A percentile compares a stretch with the other conserved stretches of the same genome.
Evolutionary conservation across 2,329 filamentous ascomycete genomes (phyloP).

Genomic region (Aureobasidium sp.): DNA sequence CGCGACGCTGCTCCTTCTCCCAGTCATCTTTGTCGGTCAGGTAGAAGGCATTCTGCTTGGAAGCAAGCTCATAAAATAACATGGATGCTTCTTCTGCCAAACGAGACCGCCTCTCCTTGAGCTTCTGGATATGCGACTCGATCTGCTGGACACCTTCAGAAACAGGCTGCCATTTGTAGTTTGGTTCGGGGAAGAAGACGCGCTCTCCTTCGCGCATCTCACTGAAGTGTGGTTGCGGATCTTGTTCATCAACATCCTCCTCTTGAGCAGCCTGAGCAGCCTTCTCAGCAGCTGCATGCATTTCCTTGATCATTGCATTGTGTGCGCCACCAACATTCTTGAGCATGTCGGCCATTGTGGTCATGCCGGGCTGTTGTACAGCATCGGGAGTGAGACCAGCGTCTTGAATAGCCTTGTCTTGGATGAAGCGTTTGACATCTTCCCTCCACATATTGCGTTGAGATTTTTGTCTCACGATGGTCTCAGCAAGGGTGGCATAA

Average conservation of each 20-base stretch:
- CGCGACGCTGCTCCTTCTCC: conserved; percentile 7
- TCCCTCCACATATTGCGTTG: conserved; percentile 2
- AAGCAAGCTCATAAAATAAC: conserved; percentile 19
- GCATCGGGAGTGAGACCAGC: not conserved
- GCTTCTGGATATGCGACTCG: conserved; percentile 15
- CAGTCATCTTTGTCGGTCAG: conserved; percentile 1
- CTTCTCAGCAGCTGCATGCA: not conserved
- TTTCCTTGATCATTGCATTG: not conserved
- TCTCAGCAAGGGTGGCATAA: not conserved
- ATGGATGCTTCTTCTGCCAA: conserved; percentile 19
- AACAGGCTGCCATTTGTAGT: conserved; percentile 18
- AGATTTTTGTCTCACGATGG: not conserved
- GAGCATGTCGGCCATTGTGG: conserved; percentile 7
- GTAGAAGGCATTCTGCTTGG: conserved; percentile 18
- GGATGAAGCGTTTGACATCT: conserved; percentile 7
- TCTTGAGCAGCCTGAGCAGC: not conserved
- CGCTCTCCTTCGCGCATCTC: conserved; percentile 18
- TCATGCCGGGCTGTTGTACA: not conserved
- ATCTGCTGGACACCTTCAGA: conserved; percentile 11
- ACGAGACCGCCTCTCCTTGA: conserved; percentile 11
- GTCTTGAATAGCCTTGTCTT: not conserved
- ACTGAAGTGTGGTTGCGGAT: conserved; percentile 18
- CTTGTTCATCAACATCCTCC: conserved; percentile 13
- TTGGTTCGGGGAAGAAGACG: conserved; percentile 16
- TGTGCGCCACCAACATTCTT: not conserved